Base-by-base conservation (phyloP, 768 basidiomycete genomes). In the Trametes meyenii region DNA sequence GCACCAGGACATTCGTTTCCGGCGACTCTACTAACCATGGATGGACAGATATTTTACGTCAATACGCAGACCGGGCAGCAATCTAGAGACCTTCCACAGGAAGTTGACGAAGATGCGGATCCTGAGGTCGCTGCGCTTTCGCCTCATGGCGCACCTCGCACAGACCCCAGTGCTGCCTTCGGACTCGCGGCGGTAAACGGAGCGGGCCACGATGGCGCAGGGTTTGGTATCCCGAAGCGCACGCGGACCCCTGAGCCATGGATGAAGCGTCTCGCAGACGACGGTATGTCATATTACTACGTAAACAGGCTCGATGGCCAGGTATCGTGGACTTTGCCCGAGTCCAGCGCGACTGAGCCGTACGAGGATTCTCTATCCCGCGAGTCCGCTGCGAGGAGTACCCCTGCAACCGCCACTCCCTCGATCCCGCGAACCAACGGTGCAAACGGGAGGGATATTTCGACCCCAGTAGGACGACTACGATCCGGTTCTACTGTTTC, bases 41-140 rank as follows among this genome's bases (percentile, higher is more conserved):
- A 21, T 38, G 29, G 44, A 35, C 35, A 97, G 95, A 94, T 99
- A 72, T 96, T 88, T 79, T 99, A 98, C 76, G 83, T 93, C 64
- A 99, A 98, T 70, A 93, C 92, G 1, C 84, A 90, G 66, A 93
- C 91, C 5, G 91, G 91, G 35, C 83, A 92, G 72, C 85, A 85
- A 43, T 87, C 94, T 26, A 83, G 87, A 66, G 92, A 97, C 67
- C 76, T 96, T n/a, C 95, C 95, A 23, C 78, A 79, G 49, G 90
- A 92, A 70, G 76, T 80, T 12, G 88, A 90, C 50, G 82, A 84
- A 48, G 87, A 89, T 48, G 83, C 86, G 1, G 87, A 88, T 60
- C 81, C 78, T 36, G 88, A 89, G 59, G 77, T 89, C 42, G 84
- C 83, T 50, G 83, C 82, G 12, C 74, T 87, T 51, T 83, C 86